These are phyloP conservation scores for Filobasidium floriforme DNA, from an alignment of 768 basidiomycete genomes.

Conservation along the genomic window DNA sequence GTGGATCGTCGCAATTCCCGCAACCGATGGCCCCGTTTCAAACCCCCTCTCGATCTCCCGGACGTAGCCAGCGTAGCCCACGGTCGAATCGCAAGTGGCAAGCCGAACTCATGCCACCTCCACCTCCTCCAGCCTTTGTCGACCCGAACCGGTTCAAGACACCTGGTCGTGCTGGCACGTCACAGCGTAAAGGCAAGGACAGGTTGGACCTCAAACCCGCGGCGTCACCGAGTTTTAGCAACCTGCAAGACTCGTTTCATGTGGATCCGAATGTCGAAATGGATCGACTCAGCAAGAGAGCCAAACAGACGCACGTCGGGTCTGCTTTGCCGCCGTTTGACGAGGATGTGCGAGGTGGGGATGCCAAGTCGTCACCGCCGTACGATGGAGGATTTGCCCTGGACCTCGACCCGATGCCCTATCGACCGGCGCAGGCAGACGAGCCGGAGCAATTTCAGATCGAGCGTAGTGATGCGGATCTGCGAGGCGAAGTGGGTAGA, in stretches of 20 bases:
- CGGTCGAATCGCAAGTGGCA: background rate
- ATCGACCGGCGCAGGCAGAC: background rate
- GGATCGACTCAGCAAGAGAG: background rate
- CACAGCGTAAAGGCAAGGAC: background rate
- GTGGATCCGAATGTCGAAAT: background rate
- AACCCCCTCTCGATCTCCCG: conserved; percentile 1
- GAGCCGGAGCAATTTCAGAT: background rate
- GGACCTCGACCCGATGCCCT: background rate
- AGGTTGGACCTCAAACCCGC: background rate
- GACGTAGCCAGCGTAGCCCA: conserved; percentile 1
- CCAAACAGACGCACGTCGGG: background rate
- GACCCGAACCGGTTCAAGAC: conserved; percentile 1
- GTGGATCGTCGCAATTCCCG: background rate
- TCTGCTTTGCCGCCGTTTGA: background rate
- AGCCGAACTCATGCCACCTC: conserved; percentile 1
- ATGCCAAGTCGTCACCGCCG: background rate
- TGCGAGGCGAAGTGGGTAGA: background rate
- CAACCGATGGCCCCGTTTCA: background rate
- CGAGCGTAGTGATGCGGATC: background rate
- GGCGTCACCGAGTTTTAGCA: background rate
- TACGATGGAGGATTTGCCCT: background rate
- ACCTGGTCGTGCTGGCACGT: background rate
- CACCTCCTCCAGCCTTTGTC: background rate
- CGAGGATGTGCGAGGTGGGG: background rate
- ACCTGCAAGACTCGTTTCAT: background rate